Base-by-base conservation (phyloP, 352 stramenopile genomes). In the Blastocystis sp. region DNA sequence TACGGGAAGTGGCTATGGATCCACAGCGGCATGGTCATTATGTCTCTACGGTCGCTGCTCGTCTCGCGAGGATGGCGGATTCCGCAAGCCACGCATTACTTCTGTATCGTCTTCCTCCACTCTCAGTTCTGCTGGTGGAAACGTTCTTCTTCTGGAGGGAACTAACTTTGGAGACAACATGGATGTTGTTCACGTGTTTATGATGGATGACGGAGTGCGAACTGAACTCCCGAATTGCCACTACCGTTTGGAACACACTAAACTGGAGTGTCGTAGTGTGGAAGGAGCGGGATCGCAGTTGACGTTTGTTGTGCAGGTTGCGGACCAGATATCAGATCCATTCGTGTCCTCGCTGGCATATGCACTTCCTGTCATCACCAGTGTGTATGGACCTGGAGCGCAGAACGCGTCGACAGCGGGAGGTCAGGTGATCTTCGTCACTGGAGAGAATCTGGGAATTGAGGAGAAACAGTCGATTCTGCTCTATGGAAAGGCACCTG, bases 301-400 rank as follows among this genome's bases (percentile, higher is more conserved):
- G 16, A 24, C 36, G 4, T 73, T 73, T 18, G 16, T 51, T 8
- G 40, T 73, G 16, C 4, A 24, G 4, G 61, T 73, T 21, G 61
- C n/a, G 18, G 61, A 73, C 29, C 61, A 73, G 29, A 46, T 24
- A 6, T 73, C 61, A 7, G n/a, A 16, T 46, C 61, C 27, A 4
- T 73, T 73, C 29, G 61, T 73, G 16, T 73, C 61, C 32, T 73
- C 61, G 18, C 61, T 73, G 6, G 38, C 32, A n/a, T 73, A 73
- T 18, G 46, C n/a, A 24, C 4, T 18, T 24, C 61, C 61, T 32
- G 44, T 73, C 32, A 73, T 73, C 29, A 46, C 29, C 3, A 51
- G n/a, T 24, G 24, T 73, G 32, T 73, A 73, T 51, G 61, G 61
- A 21, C 16, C 38, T 27, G 61, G 61, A 42, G 8, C 61, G n/a